Evolutionary conservation across 1,284 basidiomycete genomes (phyloP).

Genomic region (Wolfiporia cocos): DNA sequence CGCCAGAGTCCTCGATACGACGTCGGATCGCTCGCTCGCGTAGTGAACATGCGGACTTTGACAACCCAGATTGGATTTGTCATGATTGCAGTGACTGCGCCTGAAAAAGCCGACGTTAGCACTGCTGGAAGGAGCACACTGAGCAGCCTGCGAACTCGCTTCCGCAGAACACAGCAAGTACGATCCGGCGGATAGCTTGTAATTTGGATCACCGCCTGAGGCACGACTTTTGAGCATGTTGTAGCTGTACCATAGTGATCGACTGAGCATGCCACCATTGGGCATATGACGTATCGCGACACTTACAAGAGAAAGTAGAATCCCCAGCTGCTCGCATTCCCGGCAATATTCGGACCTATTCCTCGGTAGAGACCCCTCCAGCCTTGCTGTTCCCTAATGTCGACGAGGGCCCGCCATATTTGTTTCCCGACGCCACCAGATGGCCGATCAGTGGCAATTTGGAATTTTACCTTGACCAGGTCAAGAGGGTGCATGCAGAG

Average conservation of each 20-base stretch:
- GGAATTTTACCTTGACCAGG: conserved; percentile 92
- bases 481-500: conserved; percentile 98
- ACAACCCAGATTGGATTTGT: conserved; percentile 99
- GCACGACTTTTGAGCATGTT: conserved; percentile 88
- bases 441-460: conserved; percentile 75
- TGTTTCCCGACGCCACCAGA: conserved; percentile 64
- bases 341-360: conserved; percentile 86
- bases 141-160: conserved; percentile 71
- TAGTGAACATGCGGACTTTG: conserved; percentile 96
- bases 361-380: conserved; percentile 90
- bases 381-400: conserved; percentile 75
- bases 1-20: conserved; percentile 80
- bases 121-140: conserved; percentile 5
- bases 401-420: conserved; percentile 73
- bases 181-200: conserved; percentile 66
- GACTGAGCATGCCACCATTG: background rate
- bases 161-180: conserved; percentile 90
- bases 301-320: conserved; percentile 96
- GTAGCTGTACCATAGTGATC: conserved; percentile 51
- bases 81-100: conserved; percentile 88
- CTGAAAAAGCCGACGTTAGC: conserved; percentile 33
- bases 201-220: conserved; percentile 50
- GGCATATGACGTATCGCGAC: background rate
- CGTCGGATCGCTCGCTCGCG: conserved; percentile 52
- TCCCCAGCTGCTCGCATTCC: conserved; percentile 97